Base-by-base conservation (phyloP, 768 basidiomycete genomes). In the Hemileccinum rubropunctum region DNA sequence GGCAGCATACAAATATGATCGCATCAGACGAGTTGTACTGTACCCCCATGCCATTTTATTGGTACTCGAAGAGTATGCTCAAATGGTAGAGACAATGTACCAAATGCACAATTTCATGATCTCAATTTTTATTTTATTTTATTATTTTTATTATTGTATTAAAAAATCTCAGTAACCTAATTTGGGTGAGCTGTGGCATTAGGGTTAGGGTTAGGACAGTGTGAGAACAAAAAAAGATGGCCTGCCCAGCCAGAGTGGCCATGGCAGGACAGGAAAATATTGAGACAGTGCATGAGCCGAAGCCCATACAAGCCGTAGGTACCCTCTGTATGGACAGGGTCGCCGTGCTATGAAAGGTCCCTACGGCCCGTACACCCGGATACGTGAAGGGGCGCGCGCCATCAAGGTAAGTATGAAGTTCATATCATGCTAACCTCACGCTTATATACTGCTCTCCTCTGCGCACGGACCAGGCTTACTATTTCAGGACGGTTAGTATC, bases 261-360 rank as follows among this genome's bases (percentile, higher is more conserved):
- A 61, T 74, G 76, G 76, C 72, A 72, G 80, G 79, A 84, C 82
- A 70, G 83, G 82, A 76, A 86, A 85, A 86, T 85, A 85, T 85
- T 84, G 59, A 75, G 82, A 84, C 81, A 77, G 77, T 86, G 82
- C 84, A 83, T 83, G 79, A 76, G 75, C 83, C 81, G 73, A 78
- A 79, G 79, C 79, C 68, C 67, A 76, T 71, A 76, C 76, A 77
- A 78, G 71, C 70, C 69, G 59, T 48, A 49, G 37, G 59, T 45
- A 61, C 70, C 72, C 74, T 72, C 71, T 76, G 74, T 54, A 18
- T 52, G 76, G 76, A 76, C 75, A 76, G 40, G 73, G 76, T 76
- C 76, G 76, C 76, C 76, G 76, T 77, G 76, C 76, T 75, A 75
- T 77, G 76, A 58, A 71, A 75, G 68, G 60, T 72, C 68, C 75